phyloP scores from a whole-genome alignment of 495 filamentous ascomycete genomes.

The Neurospora sublineolata region DNA sequence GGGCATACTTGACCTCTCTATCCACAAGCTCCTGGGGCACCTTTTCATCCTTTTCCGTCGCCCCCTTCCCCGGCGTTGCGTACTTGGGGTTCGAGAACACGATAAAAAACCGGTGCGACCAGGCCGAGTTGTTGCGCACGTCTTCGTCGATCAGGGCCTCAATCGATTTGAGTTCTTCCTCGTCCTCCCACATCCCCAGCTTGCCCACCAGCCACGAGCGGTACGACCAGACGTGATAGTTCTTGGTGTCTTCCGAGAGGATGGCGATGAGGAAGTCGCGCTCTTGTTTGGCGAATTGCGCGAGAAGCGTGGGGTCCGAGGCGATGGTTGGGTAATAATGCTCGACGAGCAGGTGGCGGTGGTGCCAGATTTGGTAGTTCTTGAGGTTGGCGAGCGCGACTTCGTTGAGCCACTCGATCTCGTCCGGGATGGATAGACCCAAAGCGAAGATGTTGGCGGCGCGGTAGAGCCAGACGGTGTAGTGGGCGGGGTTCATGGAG shows the following conservation, averaged over 20 bases:
- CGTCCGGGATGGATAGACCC: constrained; percentile 51
- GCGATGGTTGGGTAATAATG: constrained; percentile 46
- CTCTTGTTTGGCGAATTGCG: constrained; percentile 42
- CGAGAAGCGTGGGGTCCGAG: constrained; percentile 18
- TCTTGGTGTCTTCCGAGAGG: constrained; percentile 80
- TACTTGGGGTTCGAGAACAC: constrained; percentile 57
- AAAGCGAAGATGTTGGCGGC: constrained; percentile 62
- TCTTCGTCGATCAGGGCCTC: constrained; percentile 61
- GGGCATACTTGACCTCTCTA: constrained; percentile 60
- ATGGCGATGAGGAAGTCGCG: constrained; percentile 64
- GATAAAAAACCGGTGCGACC: constrained; percentile 91
- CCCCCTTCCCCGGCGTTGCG: constrained; percentile 35
- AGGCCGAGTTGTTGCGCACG: constrained; percentile 89
- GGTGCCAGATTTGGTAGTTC: constrained; percentile 99
- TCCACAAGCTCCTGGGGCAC: constrained; percentile 55
- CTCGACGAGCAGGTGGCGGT: constrained; percentile 75
- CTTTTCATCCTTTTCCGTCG: constrained; percentile 32
- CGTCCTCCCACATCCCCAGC: constrained; percentile 49
- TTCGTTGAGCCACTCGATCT: constrained; percentile 75
- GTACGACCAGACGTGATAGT: constrained; percentile 98
- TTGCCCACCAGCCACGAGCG: constrained; percentile 83
- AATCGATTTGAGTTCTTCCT: constrained; percentile 53
- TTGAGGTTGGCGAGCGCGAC: constrained; percentile 77
- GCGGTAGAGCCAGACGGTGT: constrained; percentile 96
- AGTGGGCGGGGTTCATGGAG: constrained; percentile 85